These are phyloP conservation scores for Fusarium goolgardi DNA, from an alignment of 2,329 filamentous ascomycete genomes.

Conservation along the genomic window DNA sequence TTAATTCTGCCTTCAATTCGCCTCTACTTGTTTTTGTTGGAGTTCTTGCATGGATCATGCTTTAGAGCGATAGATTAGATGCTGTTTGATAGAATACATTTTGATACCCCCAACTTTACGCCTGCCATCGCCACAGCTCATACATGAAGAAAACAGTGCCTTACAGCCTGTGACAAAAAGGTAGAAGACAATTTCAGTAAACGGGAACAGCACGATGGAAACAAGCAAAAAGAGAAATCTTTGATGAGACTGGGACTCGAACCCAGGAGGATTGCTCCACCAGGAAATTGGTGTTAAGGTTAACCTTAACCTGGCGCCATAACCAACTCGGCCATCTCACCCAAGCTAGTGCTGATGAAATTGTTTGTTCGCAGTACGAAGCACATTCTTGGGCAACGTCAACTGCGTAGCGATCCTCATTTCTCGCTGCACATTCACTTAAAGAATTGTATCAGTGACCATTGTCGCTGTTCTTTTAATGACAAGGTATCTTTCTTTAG, in stretches of 20 bases:
- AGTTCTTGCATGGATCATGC: slow-evolving; percentile 5
- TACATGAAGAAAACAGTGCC: not conserved
- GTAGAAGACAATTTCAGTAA: too few relatives aligned
- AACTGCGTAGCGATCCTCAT: too few relatives aligned
- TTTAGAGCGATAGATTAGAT: not conserved
- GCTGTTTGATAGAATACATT: not conserved
- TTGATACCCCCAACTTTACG: not conserved
- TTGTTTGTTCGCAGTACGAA: fast-evolving
- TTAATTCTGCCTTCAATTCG: not conserved
- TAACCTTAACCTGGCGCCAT: slow-evolving; percentile 37
- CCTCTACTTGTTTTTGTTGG: not conserved
- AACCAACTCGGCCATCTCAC: slow-evolving; percentile 39
- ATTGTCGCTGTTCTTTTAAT: not conserved
- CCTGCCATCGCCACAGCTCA: not conserved
- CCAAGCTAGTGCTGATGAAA: slow-evolving; percentile 10
- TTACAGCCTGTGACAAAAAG: not conserved
- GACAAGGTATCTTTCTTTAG: not conserved
- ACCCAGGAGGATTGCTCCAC: slow-evolving; percentile 37
- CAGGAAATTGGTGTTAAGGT: slow-evolving; percentile 35
- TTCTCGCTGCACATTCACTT: not conserved
- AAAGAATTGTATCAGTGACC: too few relatives aligned
- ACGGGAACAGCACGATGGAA: fast-evolving
- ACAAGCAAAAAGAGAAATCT: not conserved
- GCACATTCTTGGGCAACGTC: not conserved
- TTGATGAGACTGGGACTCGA: slow-evolving; percentile 37